Percentiles rank a stretch among this genome's conserved stretches.
Conservation (phyloP, 352 stramenopile genomes). For the Phytopythium boreale region DNA sequence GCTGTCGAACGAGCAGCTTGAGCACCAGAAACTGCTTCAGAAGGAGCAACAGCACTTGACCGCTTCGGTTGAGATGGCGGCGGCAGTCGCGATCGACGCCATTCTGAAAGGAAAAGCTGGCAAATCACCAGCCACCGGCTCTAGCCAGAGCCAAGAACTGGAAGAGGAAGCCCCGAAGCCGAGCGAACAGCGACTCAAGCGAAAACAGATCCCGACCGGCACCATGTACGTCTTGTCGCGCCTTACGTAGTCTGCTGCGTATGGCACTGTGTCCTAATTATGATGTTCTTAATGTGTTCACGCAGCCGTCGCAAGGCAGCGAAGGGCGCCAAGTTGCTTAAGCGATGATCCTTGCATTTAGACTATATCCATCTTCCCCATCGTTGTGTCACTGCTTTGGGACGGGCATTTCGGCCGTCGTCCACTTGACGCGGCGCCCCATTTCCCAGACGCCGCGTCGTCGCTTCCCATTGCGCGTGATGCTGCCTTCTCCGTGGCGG, state of each 20-base stretch:
- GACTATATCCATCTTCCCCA: too few relatives aligned
- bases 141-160: not conserved
- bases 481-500: constrained; percentile 52
- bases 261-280: not conserved
- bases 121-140: not conserved
- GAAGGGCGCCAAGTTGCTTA: constrained; percentile 50
- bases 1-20: constrained; percentile 26
- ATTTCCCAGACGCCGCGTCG: constrained; percentile 58
- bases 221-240: constrained; percentile 46
- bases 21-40: constrained; percentile 9
- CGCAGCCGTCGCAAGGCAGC: constrained; percentile 43
- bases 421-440: constrained; percentile 63
- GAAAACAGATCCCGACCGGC: constrained; percentile 40
- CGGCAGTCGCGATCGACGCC: not conserved
- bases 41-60: constrained; percentile 7
- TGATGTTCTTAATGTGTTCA: constrained; percentile 2
- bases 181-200: constrained; percentile 30
- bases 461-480: constrained; percentile 39
- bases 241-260: too few relatives aligned
- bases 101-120: constrained; percentile 3
- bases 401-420: constrained; percentile 47
- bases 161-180: not conserved
- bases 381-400: constrained; percentile 17
- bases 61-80: not conserved
- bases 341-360: constrained; percentile 33